These are phyloP conservation scores for Nothomitra cinnamomea DNA, from an alignment of 2,329 filamentous ascomycete genomes.

Conservation along the genomic window DNA sequence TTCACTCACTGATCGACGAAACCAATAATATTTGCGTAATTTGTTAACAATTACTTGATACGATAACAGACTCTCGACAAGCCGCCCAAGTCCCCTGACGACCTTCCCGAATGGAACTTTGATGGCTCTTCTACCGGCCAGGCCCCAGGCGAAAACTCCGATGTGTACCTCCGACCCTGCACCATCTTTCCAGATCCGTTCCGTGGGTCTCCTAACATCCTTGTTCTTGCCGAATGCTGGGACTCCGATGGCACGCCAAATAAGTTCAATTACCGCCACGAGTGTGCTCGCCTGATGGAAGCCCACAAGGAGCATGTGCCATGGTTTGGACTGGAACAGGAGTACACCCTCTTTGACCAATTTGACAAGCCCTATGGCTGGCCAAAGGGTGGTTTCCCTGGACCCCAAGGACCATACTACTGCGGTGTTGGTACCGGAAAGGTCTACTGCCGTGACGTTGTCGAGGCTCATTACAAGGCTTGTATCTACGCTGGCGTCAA, in stretches of 20 bases:
- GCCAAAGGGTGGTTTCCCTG: conserved; percentile 75
- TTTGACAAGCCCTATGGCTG: conserved; percentile 85
- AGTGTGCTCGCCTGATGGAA: conserved; percentile 80
- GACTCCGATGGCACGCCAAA: conserved; percentile 88
- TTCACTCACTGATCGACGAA: background rate
- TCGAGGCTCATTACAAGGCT: conserved; percentile 85
- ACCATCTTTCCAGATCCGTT: conserved; percentile 87
- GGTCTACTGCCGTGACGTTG: conserved; percentile 95
- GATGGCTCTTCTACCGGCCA: conserved; percentile 84
- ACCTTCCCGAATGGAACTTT: conserved; percentile 67
- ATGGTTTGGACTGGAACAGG: conserved; percentile 97
- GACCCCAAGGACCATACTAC: conserved; percentile 90
- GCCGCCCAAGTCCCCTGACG: conserved; percentile 38
- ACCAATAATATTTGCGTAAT: background rate
- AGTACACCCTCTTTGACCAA: conserved; percentile 84
- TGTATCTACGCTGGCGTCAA: conserved; percentile 79
- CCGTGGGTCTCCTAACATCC: conserved; percentile 76
- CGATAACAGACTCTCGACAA: conserved; percentile 41
- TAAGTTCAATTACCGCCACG: conserved; percentile 96
- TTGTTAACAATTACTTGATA: background rate
- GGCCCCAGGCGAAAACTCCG: conserved; percentile 87
- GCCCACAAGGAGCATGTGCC: conserved; percentile 65
- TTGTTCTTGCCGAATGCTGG: conserved; percentile 91
- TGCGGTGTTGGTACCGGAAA: conserved; percentile 95
- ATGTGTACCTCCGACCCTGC: conserved; percentile 87